Evolutionary conservation across 1,284 basidiomycete species (phyloP).

Genomic region (Microbotryum scabiosae): DNA sequence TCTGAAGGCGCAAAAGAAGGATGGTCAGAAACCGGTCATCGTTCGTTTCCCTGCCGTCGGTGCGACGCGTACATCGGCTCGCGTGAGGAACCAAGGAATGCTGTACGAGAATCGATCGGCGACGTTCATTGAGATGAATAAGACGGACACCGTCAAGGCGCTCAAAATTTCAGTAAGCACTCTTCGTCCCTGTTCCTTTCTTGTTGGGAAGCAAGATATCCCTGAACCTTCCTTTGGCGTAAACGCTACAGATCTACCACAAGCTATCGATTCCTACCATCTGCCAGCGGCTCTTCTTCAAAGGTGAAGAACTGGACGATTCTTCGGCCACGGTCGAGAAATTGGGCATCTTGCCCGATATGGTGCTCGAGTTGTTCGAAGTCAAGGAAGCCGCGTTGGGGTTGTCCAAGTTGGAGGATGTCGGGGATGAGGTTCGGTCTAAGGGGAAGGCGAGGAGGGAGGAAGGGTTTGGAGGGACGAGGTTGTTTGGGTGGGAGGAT

Average conservation of each 20-base stretch:
- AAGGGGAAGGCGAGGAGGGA: slow-evolving; percentile 45
- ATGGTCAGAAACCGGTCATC: too few relatives aligned
- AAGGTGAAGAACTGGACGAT: slow-evolving; percentile 56
- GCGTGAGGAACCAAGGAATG: slow-evolving; percentile 7
- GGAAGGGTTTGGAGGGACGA: slow-evolving; percentile 65
- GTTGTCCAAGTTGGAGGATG: slow-evolving; percentile 41
- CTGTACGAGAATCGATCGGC: not conserved
- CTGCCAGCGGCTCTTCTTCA: slow-evolving; percentile 59
- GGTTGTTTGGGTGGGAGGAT: slow-evolving; percentile 42
- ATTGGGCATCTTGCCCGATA: slow-evolving; percentile 57
- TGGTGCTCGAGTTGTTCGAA: slow-evolving; percentile 57
- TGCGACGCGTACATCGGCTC: slow-evolving; percentile 1
- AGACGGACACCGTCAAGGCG: slow-evolving; percentile 61
- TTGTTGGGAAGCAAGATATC: not conserved
- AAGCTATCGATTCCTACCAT: slow-evolving; percentile 59
- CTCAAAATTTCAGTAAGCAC: slow-evolving; percentile 58
- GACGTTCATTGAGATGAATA: slow-evolving; percentile 43
- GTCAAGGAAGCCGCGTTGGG: slow-evolving; percentile 48
- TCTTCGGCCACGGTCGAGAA: slow-evolving; percentile 49
- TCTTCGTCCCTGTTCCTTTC: too few relatives aligned
- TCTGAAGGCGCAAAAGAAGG: too few relatives aligned
- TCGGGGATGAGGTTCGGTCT: not conserved
- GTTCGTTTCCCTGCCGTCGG: not conserved
- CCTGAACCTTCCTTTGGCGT: not conserved
- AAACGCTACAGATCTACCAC: slow-evolving; percentile 48